Percentiles rank a stretch among this genome's conserved stretches.
phyloP scores from a whole-genome alignment of 2,329 filamentous ascomycete species.

The Trichoderma pleuroti region DNA sequence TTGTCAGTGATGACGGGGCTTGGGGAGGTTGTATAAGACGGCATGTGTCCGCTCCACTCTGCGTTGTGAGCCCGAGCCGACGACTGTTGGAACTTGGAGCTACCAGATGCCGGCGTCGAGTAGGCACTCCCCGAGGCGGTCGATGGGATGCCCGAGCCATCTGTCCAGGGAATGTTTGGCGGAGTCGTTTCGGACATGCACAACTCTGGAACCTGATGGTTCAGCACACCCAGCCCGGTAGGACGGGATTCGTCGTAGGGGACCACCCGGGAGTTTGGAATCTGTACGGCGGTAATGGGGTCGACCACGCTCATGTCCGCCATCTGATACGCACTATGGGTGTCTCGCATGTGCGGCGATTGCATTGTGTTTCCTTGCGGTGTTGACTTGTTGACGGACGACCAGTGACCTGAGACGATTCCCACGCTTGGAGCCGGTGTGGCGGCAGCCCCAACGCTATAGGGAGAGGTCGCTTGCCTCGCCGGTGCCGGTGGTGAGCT shows the following conservation, averaged over 20 bases:
- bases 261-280: slow-evolving; percentile 21
- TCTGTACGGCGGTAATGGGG: slow-evolving; percentile 21
- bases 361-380: slow-evolving; percentile 20
- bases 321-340: slow-evolving; percentile 25
- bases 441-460: neutral
- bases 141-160: slow-evolving; percentile 41
- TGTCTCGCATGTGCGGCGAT: slow-evolving; percentile 20
- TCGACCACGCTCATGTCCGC: slow-evolving; percentile 23
- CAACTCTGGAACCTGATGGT: slow-evolving; percentile 19
- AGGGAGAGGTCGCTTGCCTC: slow-evolving; percentile 24
- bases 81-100: slow-evolving; percentile 28
- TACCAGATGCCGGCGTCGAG: slow-evolving; percentile 44
- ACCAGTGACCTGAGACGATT: slow-evolving; percentile 26
- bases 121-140: slow-evolving; percentile 47
- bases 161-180: slow-evolving; percentile 31
- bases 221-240: slow-evolving; percentile 25
- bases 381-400: slow-evolving; percentile 19
- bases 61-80: slow-evolving; percentile 29
- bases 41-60: slow-evolving; percentile 34
- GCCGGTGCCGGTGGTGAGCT: slow-evolving; percentile 19
- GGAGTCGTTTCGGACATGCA: slow-evolving; percentile 25
- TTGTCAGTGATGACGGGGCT: slow-evolving; percentile 24
- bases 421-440: slow-evolving; percentile 18
- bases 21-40: slow-evolving; percentile 26
- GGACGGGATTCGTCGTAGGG: slow-evolving; percentile 26